Conservation (phyloP, 306 rosid species). For the Casuarina cunninghamiana region DNA sequence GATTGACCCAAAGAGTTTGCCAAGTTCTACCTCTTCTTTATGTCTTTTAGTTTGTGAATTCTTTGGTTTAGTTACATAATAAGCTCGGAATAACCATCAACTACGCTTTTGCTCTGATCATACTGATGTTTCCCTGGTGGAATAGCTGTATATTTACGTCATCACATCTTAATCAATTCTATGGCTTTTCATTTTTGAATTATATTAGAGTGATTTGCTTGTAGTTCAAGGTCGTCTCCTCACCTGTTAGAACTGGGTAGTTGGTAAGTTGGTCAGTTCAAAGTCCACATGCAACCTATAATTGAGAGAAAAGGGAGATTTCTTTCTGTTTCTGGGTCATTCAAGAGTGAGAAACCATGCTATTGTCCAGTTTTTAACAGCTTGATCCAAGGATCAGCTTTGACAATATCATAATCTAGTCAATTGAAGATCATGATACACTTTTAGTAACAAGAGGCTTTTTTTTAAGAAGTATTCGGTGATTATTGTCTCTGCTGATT, state of each 20-base stretch:
- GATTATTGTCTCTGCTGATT: background rate
- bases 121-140: background rate
- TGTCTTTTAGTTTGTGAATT: background rate
- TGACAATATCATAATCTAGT: background rate
- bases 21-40: background rate
- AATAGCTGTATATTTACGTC: background rate
- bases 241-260: background rate
- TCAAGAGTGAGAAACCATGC: background rate
- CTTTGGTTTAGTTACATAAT: background rate
- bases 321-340: background rate
- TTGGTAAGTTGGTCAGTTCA: background rate
- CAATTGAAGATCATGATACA: background rate
- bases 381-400: background rate
- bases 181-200: background rate
- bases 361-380: background rate
- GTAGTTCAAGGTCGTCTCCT: background rate
- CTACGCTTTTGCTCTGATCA: background rate
- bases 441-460: background rate
- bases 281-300: background rate
- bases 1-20: constrained; percentile 1
- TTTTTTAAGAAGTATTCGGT: background rate
- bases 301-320: background rate
- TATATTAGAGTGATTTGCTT: background rate
- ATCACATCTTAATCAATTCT: background rate
- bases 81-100: background rate